Base-by-base conservation (phyloP, 1,284 basidiomycete species). In the Neonothopanus nambi region DNA sequence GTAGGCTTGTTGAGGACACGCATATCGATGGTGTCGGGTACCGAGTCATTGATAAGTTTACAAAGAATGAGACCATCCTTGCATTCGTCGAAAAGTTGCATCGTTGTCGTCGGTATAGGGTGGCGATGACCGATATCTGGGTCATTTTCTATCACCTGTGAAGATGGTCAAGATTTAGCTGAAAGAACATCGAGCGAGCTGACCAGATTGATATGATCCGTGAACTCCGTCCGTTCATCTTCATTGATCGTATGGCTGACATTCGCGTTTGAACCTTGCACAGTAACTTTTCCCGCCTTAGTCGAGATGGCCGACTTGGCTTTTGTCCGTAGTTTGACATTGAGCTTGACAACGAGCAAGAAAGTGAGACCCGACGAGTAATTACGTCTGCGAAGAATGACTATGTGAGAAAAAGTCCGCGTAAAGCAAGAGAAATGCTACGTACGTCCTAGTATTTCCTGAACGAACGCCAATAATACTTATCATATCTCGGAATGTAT, bases 11-110 rank as follows among this genome's bases (percentile, higher is more conserved):
- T 99, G 62, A 99, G 80, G 4, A 98, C 96, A 82, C 96, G 95
- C 63, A 89, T 91, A 74, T 99, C 96, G 74, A 99, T 99, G 7
- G 96, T 99, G 71, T 99, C 96, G 18, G 96, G 94, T 2, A 99
- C 96, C 30, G 96, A 96, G 72, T 98, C 95, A 73, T 99, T 98
- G 80, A 98, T 96, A 60, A 98, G 89, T 81, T 98, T 98, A 75
- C 91, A 97, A 39, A 99, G 88, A 61, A 99, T 87, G 62, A 99
- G 79, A 63, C 96, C 96, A 66, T 99, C 96, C 66, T 88, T 84
- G 70, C 89, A 92, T 71, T 99, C 96, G 69, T 99, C 97, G 63
- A 99, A 99, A 54, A 99, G 83, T 66, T 99, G 97, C 93, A 99
- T 98, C 21, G 94, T 98, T 60, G 94, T 83, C n/a, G 94, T 96